phyloP scores from a whole-genome alignment of 257 asterid species.

The Penstemon newberryi region DNA sequence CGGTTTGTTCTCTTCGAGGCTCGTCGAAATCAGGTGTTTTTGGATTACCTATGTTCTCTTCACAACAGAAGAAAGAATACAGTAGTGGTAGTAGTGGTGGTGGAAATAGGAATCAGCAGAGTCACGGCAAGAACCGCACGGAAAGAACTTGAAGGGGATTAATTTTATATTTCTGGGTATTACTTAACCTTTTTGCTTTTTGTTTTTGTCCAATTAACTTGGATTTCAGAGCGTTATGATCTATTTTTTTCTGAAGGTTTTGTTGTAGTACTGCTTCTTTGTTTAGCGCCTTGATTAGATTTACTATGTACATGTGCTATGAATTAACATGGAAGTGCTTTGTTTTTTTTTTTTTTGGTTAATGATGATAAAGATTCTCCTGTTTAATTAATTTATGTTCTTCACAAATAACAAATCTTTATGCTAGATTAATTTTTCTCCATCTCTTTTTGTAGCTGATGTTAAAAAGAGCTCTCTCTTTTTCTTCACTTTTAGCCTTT shows the following conservation, averaged over 20 bases:
- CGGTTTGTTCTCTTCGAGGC: conserved; percentile 81
- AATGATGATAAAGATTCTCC: conserved; percentile 22
- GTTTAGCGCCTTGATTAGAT: conserved; percentile 19
- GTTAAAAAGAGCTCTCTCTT: conserved; percentile 27
- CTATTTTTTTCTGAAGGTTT: conserved; percentile 27
- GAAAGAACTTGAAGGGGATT: conserved; percentile 51
- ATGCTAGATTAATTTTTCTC: conserved; percentile 26
- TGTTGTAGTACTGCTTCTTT: conserved; percentile 1
- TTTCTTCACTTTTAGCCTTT: conserved; percentile 24
- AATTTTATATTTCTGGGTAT: conserved; percentile 25
- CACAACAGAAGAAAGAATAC: conserved; percentile 61
- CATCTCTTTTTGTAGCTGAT: conserved; percentile 22
- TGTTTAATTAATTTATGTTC: too few species aligned
- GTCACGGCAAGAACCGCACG: conserved; percentile 46
- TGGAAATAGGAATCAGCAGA: conserved; percentile 43
- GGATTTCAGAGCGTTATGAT: conserved; percentile 31
- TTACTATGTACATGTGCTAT: conserved; percentile 38
- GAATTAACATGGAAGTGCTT: not conserved
- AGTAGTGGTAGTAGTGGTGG: conserved; percentile 9
- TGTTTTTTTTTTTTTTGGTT: conserved; percentile 20
- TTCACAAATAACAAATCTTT: conserved; percentile 14
- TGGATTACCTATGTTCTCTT: conserved; percentile 72
- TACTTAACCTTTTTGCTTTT: conserved; percentile 20
- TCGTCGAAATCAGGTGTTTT: conserved; percentile 81
- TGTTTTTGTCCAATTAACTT: conserved; percentile 31